Base-by-base conservation (phyloP, 2,329 filamentous ascomycete species). In the Aaosphaeria arxii region DNA sequence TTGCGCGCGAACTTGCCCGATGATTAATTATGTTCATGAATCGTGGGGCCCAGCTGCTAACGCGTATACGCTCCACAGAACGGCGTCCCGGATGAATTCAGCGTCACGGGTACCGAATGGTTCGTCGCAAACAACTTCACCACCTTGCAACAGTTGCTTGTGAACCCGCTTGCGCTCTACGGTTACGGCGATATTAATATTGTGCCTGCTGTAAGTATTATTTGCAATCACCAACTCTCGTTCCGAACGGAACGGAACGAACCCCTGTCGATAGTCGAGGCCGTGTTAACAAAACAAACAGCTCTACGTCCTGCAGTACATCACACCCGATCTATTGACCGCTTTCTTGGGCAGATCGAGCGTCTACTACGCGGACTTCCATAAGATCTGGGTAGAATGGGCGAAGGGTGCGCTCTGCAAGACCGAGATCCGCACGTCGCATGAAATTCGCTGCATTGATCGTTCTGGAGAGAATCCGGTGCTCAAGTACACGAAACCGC, bases 301-400 rank as follows among this genome's bases (percentile, higher is more conserved):
- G 67, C 62, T 71, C 29, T 71, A 71, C 55, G 63, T 69, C 45
- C 52, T 71, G 36, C 61, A 69, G 48, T 71, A 71, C 58, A 67
- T 71, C 30, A 68, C 66, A 2, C 67, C 67, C 11, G 67, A 71
- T 44, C 61, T 71, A n/a, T 50, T 71, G 6, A 66, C 63, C 9
- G 67, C 59, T 11, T 70, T 70, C 47, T 54, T 69, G 40, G 67
- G 67, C 9, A 46, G 61, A n/a, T 66, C 64, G 47, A 53, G 61
- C 28, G 67, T 67, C 6, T 71, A 69, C 55, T 69, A 68, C 52
- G 66, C 62, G 43, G 67, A 71, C 47, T 71, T 71, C 46, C 60
- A 71, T 51, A 64, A 64, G 47, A 63, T 70, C 44, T 70, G 61
- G 38, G 55, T 62, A 6, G 54, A 69, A 44, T 71, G 61, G 46